Evolutionary conservation across 768 basidiomycete genomes (phyloP).

Genomic region (Boletus patriciae): DNA sequence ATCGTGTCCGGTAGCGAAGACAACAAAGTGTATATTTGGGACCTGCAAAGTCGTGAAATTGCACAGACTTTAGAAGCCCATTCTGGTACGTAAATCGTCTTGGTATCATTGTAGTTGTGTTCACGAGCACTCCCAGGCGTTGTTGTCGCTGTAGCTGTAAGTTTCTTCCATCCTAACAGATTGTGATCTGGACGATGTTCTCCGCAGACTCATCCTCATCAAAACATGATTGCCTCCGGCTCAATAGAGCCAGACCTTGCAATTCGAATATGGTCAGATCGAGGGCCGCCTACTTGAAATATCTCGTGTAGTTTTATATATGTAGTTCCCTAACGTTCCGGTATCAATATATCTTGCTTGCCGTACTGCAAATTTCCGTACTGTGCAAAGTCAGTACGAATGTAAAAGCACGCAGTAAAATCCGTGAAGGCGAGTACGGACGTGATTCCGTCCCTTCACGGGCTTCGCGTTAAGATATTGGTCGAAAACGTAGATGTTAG

Average conservation of each 20-base stretch:
- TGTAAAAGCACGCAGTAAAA: too few relatives aligned
- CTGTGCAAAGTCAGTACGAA: too few relatives aligned
- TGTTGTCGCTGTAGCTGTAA: constrained; percentile 80
- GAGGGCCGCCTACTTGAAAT: constrained; percentile 19
- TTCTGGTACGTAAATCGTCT: constrained; percentile 44
- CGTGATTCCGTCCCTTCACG: constrained; percentile 24
- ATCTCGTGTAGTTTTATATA: background rate
- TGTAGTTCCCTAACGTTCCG: background rate
- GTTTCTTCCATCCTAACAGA: constrained; percentile 31
- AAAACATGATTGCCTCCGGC: constrained; percentile 86
- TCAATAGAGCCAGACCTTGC: constrained; percentile 81
- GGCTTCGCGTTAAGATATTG: constrained; percentile 59
- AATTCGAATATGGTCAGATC: constrained; percentile 82
- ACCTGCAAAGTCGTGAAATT: constrained; percentile 82
- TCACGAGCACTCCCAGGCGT: constrained; percentile 38
- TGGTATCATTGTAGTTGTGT: background rate
- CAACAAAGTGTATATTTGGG: constrained; percentile 87
- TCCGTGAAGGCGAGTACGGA: too few relatives aligned
- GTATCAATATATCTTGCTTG: constrained; percentile 10
- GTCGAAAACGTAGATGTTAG: background rate
- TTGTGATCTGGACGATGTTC: background rate
- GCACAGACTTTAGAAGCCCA: constrained; percentile 81
- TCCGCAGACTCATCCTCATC: constrained; percentile 74
- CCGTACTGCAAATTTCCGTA: background rate
- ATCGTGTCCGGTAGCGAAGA: constrained; percentile 92